Base-by-base conservation (phyloP, 805 yeast genomes). In the Ogataea salicorniae region DNA sequence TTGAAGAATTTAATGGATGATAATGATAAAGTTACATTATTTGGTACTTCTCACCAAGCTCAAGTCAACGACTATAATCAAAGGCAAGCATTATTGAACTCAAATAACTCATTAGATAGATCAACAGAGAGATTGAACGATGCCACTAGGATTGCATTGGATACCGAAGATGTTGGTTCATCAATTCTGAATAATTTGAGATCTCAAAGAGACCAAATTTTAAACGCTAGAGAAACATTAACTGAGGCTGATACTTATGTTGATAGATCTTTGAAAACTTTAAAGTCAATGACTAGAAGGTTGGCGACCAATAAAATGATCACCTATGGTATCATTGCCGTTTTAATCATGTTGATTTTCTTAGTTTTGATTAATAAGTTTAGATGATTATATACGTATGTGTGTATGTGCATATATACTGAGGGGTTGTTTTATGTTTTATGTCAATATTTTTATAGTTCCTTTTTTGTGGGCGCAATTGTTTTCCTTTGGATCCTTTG, bases 161-260 rank as follows among this genome's bases (percentile, higher is more conserved):
- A 94, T 57, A 90, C 99, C 0, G 99, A 94, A 67, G 75, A 76
- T 33, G 81, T 94, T 44, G 99, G 99, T 1, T 88, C 97, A 14
- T 84, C 86, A 54, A 94, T 94, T 45, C 76, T 94, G 69, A 82
- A 81, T 58, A 96, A 92, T 63, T 72, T 94, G 55, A 76, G 97
- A 51, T 84, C 96, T 23, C 99, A 94, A 70, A 75, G 99, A 49
- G 99, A 94, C 60, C 97, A 95, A 61, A 79, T 94, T 39, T 72
- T 80, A 46, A 89, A 91, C 58, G 81, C 96, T 20, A 80, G 97
- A 65, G 87, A 85, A 58, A 87, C 96, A 0, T 71, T 94, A 43
- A 78, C 79, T 67, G 92, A 90, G 52, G 98, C 98, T 0, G 98
- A 94, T 63, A 81, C 85, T 0, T 89, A 91, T 60, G 96, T 94